Conservation (phyloP, 441 rosid genomes). For the Croton laevigatus region DNA sequence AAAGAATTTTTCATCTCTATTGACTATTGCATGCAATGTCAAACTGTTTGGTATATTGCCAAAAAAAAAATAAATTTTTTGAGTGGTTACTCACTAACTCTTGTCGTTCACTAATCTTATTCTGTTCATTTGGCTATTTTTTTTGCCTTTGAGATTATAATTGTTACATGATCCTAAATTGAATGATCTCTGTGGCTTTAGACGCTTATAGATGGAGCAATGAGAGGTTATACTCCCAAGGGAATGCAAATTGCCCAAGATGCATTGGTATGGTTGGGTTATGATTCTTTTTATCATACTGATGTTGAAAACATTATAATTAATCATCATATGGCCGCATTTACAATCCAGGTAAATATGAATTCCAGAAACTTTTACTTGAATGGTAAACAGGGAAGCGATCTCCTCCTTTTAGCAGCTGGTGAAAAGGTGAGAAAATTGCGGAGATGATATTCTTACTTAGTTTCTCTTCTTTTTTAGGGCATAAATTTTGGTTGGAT, state of each 20-base stretch:
- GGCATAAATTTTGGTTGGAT: conserved; percentile 4
- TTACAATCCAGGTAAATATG: conserved; percentile 56
- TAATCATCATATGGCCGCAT: conserved; percentile 15
- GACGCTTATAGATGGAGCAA: conserved; percentile 88
- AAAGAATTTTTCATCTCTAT: background rate
- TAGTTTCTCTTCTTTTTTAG: background rate
- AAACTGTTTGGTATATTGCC: background rate
- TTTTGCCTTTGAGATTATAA: conserved; percentile 8
- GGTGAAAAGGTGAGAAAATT: conserved; percentile 72
- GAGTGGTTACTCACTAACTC: background rate
- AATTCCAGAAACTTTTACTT: conserved; percentile 51
- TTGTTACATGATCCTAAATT: background rate
- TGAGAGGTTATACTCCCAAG: conserved; percentile 67
- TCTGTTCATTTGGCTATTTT: background rate
- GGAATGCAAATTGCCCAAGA: conserved; percentile 96
- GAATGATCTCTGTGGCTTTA: conserved; percentile 34
- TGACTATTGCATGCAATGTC: background rate
- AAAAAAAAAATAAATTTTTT: background rate
- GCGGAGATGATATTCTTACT: background rate
- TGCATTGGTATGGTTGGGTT: conserved; percentile 49
- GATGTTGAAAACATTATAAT: conserved; percentile 11
- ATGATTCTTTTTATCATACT: conserved; percentile 10
- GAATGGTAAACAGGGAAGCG: conserved; percentile 57
- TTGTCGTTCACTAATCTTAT: background rate
- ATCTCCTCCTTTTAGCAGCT: conserved; percentile 73